Evolutionary conservation across 306 rosid species (phyloP), one percentile per base, ranked within the genome.

Genomic region (Dryas alaskensis): DNA sequence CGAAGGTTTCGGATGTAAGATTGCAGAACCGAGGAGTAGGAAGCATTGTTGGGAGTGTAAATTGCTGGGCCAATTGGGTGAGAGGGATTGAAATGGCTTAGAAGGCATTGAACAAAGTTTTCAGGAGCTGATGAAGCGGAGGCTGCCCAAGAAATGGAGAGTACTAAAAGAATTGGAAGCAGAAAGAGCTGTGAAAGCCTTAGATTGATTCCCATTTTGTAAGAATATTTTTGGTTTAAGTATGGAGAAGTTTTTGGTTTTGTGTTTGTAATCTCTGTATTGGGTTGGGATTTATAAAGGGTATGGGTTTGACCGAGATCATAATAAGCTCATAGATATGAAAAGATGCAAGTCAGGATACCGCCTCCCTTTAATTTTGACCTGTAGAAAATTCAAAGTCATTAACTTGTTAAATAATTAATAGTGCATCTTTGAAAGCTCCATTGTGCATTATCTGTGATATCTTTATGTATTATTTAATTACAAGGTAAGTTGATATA

Each of bases 1-100:
- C 92, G 82, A 42, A 81, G 87, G 84, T 90, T 86, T 75, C 91
- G 79, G 14, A 87, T 73, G 81, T 87, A 73, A 12, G 86, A 67
- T 55, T 84, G 65, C 16, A 88, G 48, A 1, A 87, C 86, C 5
- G 88, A 82, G 22, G 90, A 67, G 83, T 65, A 86, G 40, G 84
- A 75, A 22, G 77, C 4, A 65, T 84, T 87, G 81, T 17, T 70
- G 53, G 86, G 85, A 25, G 90, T 79, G 73, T 76, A 84, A 27
- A 90, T 77, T 65, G 92, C 82, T 4, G 82, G 46, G 13, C 81
- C 73, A 57, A 90, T 86, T 10, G 90, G 92, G 48, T 87, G 76
- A 16, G 84, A 80, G 8, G 90, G 76, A 16, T 72, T 65, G 27
- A 88, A 75, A 72, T 81, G 80, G 69, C 67, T 80, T 2, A 79